Evolutionary conservation across 2,329 filamentous ascomycete species (phyloP), one percentile per base, ranked within the genome.

Genomic region (Alternaria consortialis): DNA sequence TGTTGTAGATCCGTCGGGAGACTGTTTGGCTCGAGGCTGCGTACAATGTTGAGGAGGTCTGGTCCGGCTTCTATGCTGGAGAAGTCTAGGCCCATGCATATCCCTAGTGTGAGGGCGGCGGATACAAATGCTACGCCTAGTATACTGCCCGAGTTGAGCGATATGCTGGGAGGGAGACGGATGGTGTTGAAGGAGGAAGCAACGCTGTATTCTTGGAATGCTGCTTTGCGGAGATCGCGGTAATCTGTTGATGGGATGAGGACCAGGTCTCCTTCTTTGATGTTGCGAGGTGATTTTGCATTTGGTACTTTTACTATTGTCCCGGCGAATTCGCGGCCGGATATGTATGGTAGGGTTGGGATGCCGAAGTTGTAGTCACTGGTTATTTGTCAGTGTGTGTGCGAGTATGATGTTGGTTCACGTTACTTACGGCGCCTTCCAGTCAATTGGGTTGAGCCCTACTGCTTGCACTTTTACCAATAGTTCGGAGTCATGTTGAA

Each of bases 391-490:
- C 3, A 39, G 9, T 7, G 11, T 7, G 2, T 0, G 5, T 20
- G 36, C 5, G 17, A 36, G 4, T 20, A 12, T 20, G 23, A 39
- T 15, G 37, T 7, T 15, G 17, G 12, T 31, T 82, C 86, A 67
- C 80, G 90, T 12, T 31, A 82, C 86, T 68, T 80, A 91, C 89
- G 89, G 88, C 60, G 87, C 85, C 80, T 91, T 91, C 88, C 88
- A 91, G 74, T 92, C 91, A 56, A 93, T 90, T 0, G 91, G 91
- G 69, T 93, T 93, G 37, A 93, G 79, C 0, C 91, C 90, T 67
- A 92, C 88, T 12, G 86, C 86, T 37, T 84, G 80, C 1, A 88
- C 81, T 71, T 85, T 85, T n/a, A 92, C 84, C 5, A 92, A 78
- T 5, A 91, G 77, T 68, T 92, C 87, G 43, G 80, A 79, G 52